Conservation (phyloP, 2,329 filamentous ascomycete genomes). For the Colletotrichum tabaci region DNA sequence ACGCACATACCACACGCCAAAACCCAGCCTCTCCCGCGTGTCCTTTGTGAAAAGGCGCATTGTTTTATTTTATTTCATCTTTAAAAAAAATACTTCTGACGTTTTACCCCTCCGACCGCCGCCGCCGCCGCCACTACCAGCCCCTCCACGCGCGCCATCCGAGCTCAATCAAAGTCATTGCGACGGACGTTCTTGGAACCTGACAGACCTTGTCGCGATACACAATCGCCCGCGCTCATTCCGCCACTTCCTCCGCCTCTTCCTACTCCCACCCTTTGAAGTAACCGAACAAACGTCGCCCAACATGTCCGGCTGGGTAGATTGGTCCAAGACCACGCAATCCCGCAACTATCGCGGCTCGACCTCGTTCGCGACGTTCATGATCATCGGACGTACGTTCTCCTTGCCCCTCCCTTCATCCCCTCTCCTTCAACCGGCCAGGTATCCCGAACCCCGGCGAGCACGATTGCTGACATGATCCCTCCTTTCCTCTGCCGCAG, state of each 20-base stretch:
- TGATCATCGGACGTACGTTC: constrained; percentile 92
- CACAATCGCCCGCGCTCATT: constrained; percentile 2
- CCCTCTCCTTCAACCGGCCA: not conserved
- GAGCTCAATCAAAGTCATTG: not conserved
- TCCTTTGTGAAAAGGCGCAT: constrained; percentile 14
- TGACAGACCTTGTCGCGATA: not conserved
- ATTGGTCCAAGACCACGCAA: constrained; percentile 71
- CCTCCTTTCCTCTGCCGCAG: constrained; percentile 57
- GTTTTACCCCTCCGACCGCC: constrained; percentile 12
- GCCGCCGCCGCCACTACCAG: not conserved
- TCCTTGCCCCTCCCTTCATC: constrained; percentile 39
- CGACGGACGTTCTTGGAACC: not conserved
- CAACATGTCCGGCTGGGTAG: constrained; percentile 52
- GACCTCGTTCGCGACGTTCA: constrained; percentile 91
- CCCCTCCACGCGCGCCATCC: constrained; percentile 10
- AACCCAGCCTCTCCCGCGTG: constrained; percentile 23
- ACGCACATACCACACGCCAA: constrained; percentile 18
- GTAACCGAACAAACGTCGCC: constrained; percentile 1
- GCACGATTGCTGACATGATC: constrained; percentile 16
- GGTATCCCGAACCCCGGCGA: not conserved
- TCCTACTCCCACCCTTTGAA: not conserved
- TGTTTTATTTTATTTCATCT: not conserved
- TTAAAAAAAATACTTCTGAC: too few species aligned
- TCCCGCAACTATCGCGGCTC: constrained; percentile 72
- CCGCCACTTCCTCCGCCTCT: not conserved